Conservation (phyloP, 108 stramenopile genomes). For the Ochromonas danica region DNA sequence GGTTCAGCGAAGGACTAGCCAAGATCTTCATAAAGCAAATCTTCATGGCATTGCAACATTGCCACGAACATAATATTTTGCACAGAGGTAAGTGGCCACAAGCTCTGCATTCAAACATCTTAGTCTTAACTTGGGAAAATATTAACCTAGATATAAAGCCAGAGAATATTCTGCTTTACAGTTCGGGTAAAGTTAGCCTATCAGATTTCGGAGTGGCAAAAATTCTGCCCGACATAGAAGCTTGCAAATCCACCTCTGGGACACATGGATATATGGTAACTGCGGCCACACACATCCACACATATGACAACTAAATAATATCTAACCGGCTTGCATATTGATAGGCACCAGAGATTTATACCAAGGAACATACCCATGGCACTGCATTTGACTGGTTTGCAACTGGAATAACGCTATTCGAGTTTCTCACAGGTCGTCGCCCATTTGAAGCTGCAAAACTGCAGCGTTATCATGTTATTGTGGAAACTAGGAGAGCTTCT, state of each 20-base stretch:
- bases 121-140: not conserved
- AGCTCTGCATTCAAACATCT: not conserved
- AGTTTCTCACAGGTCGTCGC: not conserved
- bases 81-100: not conserved
- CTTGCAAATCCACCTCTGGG: not conserved
- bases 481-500: no score
- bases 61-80: not conserved
- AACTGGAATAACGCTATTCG: not conserved
- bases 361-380: not conserved
- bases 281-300: no score
- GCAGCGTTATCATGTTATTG: not conserved
- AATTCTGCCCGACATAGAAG: not conserved
- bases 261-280: slow-evolving; percentile 16
- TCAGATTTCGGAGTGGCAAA: slow-evolving; percentile 1
- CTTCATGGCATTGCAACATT: not conserved
- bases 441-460: not conserved
- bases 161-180: not conserved
- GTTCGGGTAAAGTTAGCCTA: not conserved
- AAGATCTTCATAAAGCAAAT: not conserved
- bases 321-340: no score
- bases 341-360: not conserved
- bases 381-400: not conserved
- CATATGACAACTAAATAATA: no score
- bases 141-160: not conserved
- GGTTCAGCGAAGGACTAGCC: not conserved